phyloP scores from a whole-genome alignment of 106 monocot species.

The Amphibolis antarctica region DNA sequence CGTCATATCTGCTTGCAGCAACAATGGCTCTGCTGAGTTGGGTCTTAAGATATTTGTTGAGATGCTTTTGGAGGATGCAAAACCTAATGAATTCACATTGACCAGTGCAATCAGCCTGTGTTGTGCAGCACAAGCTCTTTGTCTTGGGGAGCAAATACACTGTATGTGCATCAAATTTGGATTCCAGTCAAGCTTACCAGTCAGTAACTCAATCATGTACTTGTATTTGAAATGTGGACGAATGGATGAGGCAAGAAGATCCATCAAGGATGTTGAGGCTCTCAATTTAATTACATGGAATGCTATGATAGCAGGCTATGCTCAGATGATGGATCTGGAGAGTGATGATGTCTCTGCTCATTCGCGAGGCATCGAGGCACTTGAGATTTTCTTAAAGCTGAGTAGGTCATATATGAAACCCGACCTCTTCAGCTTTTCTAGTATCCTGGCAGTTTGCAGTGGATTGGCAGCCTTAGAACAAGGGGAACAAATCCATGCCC shows the following conservation, averaged over 20 bases:
- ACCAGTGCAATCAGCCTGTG: conserved; percentile 72
- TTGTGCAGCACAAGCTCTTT: conserved; percentile 29
- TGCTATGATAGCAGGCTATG: conserved; percentile 79
- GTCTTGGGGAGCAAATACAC: conserved; percentile 66
- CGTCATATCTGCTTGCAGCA: conserved; percentile 59
- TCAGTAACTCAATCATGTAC: conserved; percentile 82
- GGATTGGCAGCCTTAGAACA: conserved; percentile 55
- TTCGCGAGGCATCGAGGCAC: conserved; percentile 41
- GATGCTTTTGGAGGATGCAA: conserved; percentile 42
- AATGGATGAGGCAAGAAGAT: conserved; percentile 43
- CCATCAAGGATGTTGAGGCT: conserved; percentile 39
- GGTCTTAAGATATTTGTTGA: conserved; percentile 53
- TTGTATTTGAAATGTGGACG: conserved; percentile 64
- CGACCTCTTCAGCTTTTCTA: conserved; percentile 75
- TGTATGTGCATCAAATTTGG: conserved; percentile 62
- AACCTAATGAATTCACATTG: conserved; percentile 79
- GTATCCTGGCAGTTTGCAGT: conserved; percentile 60
- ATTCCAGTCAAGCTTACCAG: conserved; percentile 41
- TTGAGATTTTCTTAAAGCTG: conserved; percentile 49
- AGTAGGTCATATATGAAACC: conserved; percentile 45
- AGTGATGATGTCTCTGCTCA: conserved; percentile 35
- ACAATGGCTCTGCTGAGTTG: conserved; percentile 41
- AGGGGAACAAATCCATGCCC: conserved; percentile 78
- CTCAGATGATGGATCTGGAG: conserved; percentile 48
- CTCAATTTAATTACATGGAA: conserved; percentile 79